Percentiles rank a stretch among this genome's conserved stretches.
Conservation (phyloP, 2,329 filamentous ascomycete genomes). For the Phaeosphaeria sp. region DNA sequence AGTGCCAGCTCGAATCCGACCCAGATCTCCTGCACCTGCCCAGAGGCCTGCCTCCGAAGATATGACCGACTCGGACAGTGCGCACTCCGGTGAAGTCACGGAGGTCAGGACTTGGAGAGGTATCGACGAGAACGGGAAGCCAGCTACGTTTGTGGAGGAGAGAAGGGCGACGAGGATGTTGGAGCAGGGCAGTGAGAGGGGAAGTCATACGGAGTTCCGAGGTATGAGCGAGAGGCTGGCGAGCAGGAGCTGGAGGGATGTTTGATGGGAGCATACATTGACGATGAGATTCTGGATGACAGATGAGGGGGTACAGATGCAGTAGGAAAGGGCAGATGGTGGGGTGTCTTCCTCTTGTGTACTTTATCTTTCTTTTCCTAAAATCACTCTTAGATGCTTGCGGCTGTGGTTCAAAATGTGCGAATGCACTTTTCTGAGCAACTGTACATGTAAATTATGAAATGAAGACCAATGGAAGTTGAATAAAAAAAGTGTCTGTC, state of each 20-base stretch:
- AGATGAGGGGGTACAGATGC: background rate
- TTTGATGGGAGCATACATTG: constrained; percentile 1
- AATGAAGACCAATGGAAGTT: background rate
- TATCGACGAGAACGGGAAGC: constrained; percentile 37
- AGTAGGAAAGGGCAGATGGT: background rate
- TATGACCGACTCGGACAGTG: constrained; percentile 35
- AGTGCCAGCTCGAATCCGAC: constrained; percentile 5
- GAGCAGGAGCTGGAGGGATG: constrained; percentile 14
- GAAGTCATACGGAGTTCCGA: constrained; percentile 4
- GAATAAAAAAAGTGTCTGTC: background rate
- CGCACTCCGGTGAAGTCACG: constrained; percentile 18
- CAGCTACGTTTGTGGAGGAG: constrained; percentile 37
- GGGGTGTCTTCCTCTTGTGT: background rate
- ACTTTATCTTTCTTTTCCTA: background rate
- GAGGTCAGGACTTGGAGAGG: constrained; percentile 34
- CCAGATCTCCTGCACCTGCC: constrained; percentile 10
- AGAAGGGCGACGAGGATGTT: constrained; percentile 18
- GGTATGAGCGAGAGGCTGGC: constrained; percentile 2
- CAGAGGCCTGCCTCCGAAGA: constrained; percentile 18
- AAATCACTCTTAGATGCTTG: background rate
- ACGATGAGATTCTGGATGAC: background rate
- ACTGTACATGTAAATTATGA: background rate
- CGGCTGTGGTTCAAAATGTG: background rate
- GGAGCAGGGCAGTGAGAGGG: constrained; percentile 15
- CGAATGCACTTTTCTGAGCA: background rate